phyloP scores from a whole-genome alignment of 371 early-diverging fungal species.

The Encephalitozoon romaleae region DNA sequence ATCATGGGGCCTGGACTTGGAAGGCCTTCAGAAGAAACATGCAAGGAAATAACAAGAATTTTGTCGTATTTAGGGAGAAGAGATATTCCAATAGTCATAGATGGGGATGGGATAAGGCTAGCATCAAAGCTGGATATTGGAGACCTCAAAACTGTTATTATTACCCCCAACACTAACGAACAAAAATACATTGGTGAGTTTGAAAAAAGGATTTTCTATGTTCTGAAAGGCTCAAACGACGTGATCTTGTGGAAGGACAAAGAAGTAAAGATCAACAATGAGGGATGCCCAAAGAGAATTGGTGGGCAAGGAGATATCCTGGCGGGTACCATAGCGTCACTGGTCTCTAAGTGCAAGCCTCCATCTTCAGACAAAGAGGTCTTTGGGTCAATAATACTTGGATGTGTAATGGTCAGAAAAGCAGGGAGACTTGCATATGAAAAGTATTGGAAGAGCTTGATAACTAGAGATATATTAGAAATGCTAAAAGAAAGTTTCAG shows the following conservation, averaged over 20 bases:
- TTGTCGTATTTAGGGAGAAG: conserved; percentile 16
- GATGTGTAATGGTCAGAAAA: conserved; percentile 28
- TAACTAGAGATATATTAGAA: conserved; percentile 44
- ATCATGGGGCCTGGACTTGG: conserved; percentile 55
- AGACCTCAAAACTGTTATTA: conserved; percentile 28
- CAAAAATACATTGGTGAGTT: conserved; percentile 42
- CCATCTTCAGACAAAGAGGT: neutral
- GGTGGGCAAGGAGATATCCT: conserved; percentile 96
- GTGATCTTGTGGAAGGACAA: conserved; percentile 61
- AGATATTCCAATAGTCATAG: conserved; percentile 44
- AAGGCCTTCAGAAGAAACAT: neutral
- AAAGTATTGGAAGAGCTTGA: conserved; percentile 11
- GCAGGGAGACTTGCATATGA: conserved; percentile 25
- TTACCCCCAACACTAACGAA: conserved; percentile 58
- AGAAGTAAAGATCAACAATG: conserved; percentile 42
- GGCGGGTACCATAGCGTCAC: conserved; percentile 68
- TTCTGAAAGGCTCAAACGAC: conserved; percentile 75
- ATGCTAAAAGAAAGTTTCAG: neutral
- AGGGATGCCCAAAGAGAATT: conserved; percentile 74
- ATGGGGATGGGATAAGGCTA: conserved; percentile 52
- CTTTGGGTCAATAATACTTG: neutral
- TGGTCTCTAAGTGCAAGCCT: conserved; percentile 8
- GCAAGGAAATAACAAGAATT: conserved; percentile 31
- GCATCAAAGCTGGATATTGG: neutral
- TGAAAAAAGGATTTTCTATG: conserved; percentile 65